Evolutionary conservation across 371 early-diverging fungal species (phyloP), one percentile per base, ranked within the genome.

Genomic region (Mucor ambiguus): DNA sequence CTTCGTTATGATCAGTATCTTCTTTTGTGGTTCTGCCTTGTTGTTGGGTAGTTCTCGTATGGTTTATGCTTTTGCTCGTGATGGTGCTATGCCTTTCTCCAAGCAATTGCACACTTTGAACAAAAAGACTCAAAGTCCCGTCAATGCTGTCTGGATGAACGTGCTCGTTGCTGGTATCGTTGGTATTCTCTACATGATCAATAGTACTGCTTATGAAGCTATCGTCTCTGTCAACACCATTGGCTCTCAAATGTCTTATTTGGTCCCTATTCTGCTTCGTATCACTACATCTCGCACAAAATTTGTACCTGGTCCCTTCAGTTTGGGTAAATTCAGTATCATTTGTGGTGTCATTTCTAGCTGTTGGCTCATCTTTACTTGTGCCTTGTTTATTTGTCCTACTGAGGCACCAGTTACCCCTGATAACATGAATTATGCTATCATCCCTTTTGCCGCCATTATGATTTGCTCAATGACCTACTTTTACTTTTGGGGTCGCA

Each of bases 11-110:
- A 44, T 83, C 41, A 81, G 79, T 37, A 84, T 80, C 48, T 87
- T 87, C 77, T 83, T 86, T 60, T 85, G 85, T 35, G 86, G 88
- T 29, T 70, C 82, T 30, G 81, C 85, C 41, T 77, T 84, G 3
- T 75, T 79, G 4, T 74, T 85, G 2, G 81, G 89, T 54, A 87
- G 85, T 66, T 87, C 89, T 9, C 85, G 91, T 46, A 90, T 89
- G 90, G 80, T 90, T 20, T 92, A 90, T 66, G 90, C 91, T 8
- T 90, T 92, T 78, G 86, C 91, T 20, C 82, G 93, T 67, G 91
- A 91, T 72, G 89, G 89, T 22, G 90, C 81, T 9, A 77, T 83
- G 81, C 79, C 80, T 8, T 70, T 78, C 33, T 80, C 81, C 44
- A 75, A 72, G 16, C 55, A 68, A n/a, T 54, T 83, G 16, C 79